phyloP scores from a whole-genome alignment of 352 stramenopile species.

The Phytophthora lateralis region DNA sequence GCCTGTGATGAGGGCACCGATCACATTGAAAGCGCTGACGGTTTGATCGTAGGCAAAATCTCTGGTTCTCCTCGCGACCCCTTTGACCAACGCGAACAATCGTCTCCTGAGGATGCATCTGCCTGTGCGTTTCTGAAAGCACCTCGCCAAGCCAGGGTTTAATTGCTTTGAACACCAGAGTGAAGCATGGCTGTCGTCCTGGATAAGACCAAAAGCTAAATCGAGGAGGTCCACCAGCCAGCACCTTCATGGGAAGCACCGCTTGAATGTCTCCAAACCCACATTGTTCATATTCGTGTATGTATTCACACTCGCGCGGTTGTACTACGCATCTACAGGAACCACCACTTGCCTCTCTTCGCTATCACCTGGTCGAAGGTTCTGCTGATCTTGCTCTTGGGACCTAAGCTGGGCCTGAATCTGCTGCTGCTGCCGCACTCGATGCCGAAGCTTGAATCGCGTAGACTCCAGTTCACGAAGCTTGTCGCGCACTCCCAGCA shows the following conservation, averaged over 20 bases:
- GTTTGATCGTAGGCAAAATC: neutral
- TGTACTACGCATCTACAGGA: conserved; percentile 13
- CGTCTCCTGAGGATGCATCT: neutral
- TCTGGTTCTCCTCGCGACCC: neutral
- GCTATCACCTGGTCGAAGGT: neutral
- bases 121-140: no score
- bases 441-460: conserved; percentile 39
- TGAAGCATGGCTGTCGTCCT: neutral
- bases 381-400: conserved; percentile 2
- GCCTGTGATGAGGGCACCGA: neutral
- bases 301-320: neutral
- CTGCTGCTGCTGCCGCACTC: conserved; percentile 16
- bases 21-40: neutral
- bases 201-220: no score
- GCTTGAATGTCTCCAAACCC: neutral
- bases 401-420: neutral
- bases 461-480: conserved; percentile 54
- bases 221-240: neutral
- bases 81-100: neutral
- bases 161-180: neutral
- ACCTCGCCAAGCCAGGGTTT: no score
- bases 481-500: conserved; percentile 66
- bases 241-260: neutral
- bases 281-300: neutral
- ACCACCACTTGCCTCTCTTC: conserved; percentile 8